Conservation (phyloP, 2,329 filamentous ascomycete genomes). For the Neopestalotiopsis sp. region DNA sequence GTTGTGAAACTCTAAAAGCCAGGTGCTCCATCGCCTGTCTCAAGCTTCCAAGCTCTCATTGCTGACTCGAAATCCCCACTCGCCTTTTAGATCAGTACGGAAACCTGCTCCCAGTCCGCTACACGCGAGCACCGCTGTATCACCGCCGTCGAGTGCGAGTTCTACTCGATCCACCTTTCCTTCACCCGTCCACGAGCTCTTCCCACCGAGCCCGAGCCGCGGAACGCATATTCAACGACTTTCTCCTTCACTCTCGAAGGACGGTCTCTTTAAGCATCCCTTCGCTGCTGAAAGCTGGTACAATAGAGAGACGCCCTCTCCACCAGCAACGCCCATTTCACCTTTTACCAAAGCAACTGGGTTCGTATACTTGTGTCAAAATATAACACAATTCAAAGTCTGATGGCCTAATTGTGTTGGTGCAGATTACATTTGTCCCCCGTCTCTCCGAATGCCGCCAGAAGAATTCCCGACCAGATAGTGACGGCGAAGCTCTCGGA, state of each 20-base stretch:
- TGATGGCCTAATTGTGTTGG: not conserved
- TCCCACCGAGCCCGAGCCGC: conserved; percentile 32
- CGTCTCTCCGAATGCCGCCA: conserved; percentile 54
- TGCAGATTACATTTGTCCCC: conserved; percentile 35
- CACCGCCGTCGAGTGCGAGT: conserved; percentile 49
- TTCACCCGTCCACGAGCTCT: conserved; percentile 33
- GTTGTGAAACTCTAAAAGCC: conserved; percentile 29
- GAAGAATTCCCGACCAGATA: conserved; percentile 49
- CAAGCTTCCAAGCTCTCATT: conserved; percentile 18
- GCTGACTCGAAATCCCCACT: conserved; percentile 38
- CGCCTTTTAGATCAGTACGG: conserved; percentile 50
- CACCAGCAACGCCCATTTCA: conserved; percentile 29
- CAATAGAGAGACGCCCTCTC: conserved; percentile 27
- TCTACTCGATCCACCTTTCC: conserved; percentile 44
- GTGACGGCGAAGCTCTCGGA: conserved; percentile 49
- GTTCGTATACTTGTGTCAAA: conserved; percentile 25
- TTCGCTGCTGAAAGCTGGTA: conserved; percentile 21
- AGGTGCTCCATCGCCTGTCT: conserved; percentile 6
- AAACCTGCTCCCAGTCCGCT: conserved; percentile 57
- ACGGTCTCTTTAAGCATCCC: conserved; percentile 20
- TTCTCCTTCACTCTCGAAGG: conserved; percentile 19
- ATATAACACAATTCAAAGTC: no score
- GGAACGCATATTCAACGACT: conserved; percentile 22
- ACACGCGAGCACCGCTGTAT: conserved; percentile 48
- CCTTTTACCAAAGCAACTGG: conserved; percentile 25